Base-by-base conservation (phyloP, 805 yeast species). In the Lipomyces yamanashiensis region DNA sequence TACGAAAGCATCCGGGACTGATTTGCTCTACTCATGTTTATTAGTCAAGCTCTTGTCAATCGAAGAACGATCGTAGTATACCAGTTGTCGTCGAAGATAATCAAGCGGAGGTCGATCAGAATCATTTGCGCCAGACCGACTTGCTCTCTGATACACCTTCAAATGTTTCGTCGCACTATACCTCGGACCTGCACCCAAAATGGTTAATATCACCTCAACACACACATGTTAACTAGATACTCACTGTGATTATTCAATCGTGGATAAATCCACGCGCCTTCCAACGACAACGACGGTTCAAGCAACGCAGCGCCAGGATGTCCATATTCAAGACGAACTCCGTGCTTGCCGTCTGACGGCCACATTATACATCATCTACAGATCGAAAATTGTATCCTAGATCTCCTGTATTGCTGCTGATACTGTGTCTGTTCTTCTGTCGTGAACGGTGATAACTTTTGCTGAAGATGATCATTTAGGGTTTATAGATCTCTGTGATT, bases 281-380 rank as follows among this genome's bases (percentile, higher is more conserved):
- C 63, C 8, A 66, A 63, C 13, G 66, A 51, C 2, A 64, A 39
- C 17, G 56, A 36, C 1, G 74, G 67, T 1, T 66, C 62, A 59
- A 65, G 70, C 2, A 74, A 41, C 12, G 71, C 73, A 7, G 73
- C 62, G 0, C 85, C 85, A 44, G 72, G 75, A 8, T 79, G 77
- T 1, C 85, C 85, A 67, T 79, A 79, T 2, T 80, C 72, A 44
- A 82, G 71, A 64, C 77, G 79, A 4, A 74, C 74, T 5, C 82
- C 82, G 44, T 73, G 67, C 17, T 75, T 76, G 40, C 71, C 70
- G 58, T 75, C 76, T 23, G 78, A 74, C 63, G 82, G 82, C 82
- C 82, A 80, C 72, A 70, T 70, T 59, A 44, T 44, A 45, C 50
- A 43, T 36, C 59, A 55, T 13, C 36, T 44, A 19, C 23, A 15